Evolutionary conservation across 2,329 filamentous ascomycete species (phyloP).

Genomic region (Apiospora phragmitis): DNA sequence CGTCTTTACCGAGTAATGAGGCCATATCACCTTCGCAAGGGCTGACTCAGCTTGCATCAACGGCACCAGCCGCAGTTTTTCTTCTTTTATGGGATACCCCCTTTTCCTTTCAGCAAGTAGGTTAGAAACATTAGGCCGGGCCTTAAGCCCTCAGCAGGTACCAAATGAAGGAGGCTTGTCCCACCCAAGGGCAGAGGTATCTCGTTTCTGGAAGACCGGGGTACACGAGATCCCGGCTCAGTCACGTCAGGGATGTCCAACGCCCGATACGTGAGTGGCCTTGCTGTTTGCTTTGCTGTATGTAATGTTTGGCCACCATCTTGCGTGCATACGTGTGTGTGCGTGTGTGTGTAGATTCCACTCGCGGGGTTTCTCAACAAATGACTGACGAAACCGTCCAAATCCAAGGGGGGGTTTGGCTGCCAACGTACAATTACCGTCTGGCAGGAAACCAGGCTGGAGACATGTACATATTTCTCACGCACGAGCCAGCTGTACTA

Average conservation of each 20-base stretch:
- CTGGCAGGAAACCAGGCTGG: not conserved
- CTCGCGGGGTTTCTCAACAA: not conserved
- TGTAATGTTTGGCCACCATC: not conserved
- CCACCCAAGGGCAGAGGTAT: not conserved
- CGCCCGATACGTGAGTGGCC: constrained; percentile 1
- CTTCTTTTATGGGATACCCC: not conserved
- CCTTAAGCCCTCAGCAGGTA: not conserved
- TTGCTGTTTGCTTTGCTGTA: not conserved
- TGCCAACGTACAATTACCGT: not conserved
- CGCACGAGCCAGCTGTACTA: not conserved
- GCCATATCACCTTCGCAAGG: not conserved
- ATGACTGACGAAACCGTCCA: not conserved
- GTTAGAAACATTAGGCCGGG: no score
- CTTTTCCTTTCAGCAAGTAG: not conserved
- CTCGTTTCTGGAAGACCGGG: not conserved
- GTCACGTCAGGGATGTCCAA: not conserved
- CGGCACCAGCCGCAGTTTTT: not conserved
- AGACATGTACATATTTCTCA: not conserved
- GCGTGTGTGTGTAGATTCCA: constrained; percentile 2
- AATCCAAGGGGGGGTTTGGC: not conserved
- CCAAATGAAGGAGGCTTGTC: not conserved
- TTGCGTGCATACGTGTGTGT: constrained; percentile 1
- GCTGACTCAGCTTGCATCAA: constrained; percentile 7
- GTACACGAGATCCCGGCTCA: not conserved
- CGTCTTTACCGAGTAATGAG: not conserved